These are phyloP conservation scores for Xerocomus potaroensis DNA, from an alignment of 768 basidiomycete genomes.

Conservation along the genomic window DNA sequence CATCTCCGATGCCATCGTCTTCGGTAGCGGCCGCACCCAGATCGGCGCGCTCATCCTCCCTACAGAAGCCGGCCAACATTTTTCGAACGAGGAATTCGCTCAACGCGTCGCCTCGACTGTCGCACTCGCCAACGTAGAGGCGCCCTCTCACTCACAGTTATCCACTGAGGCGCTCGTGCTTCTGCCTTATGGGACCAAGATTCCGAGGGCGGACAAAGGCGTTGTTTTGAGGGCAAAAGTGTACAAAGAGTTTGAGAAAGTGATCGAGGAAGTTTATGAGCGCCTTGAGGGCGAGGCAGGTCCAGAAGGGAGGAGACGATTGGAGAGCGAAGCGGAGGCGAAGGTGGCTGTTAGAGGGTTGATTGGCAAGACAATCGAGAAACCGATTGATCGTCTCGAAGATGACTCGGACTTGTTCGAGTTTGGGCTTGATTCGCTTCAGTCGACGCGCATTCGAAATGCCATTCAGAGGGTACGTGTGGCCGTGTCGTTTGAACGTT, in stretches of 20 bases:
- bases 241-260: conserved; percentile 45
- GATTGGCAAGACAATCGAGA: conserved; percentile 21
- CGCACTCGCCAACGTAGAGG: conserved; percentile 46
- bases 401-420: conserved; percentile 39
- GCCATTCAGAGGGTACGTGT: conserved; percentile 36
- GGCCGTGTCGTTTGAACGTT: conserved; percentile 29
- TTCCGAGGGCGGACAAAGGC: conserved; percentile 51
- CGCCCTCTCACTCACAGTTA: conserved; percentile 51
- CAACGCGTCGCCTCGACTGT: conserved; percentile 40
- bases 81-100: conserved; percentile 24
- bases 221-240: conserved; percentile 46
- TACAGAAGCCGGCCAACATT: conserved; percentile 33
- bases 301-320: conserved; percentile 15
- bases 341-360: conserved; percentile 10
- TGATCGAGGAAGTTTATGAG: conserved; percentile 39
- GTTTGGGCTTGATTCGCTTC: conserved; percentile 52
- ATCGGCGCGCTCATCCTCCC: conserved; percentile 49
- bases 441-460: conserved; percentile 50
- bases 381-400: conserved; percentile 10
- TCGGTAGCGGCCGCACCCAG: conserved; percentile 47
- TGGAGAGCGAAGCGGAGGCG: conserved; percentile 12
- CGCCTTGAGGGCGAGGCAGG: conserved; percentile 41
- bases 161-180: conserved; percentile 48
- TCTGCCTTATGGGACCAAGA: conserved; percentile 42
- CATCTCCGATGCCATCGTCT: conserved; percentile 50